phyloP scores from a whole-genome alignment of 305 asterid species.

The Nicotiana rustica region DNA sequence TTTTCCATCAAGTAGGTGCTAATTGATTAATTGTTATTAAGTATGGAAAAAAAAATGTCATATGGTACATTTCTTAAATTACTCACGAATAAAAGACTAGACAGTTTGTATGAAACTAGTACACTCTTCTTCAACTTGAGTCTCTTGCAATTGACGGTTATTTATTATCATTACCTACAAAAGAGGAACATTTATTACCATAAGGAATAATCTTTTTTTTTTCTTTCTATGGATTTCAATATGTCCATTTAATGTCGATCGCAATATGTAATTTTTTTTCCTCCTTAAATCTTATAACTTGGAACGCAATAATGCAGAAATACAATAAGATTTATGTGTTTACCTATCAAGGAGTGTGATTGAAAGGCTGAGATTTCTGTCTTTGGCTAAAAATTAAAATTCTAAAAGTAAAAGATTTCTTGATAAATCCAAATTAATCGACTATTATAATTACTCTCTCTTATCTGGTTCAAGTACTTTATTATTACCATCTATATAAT shows the following conservation, averaged over 20 bases:
- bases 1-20: constrained; percentile 39
- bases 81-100: constrained; percentile 10
- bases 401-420: too few relatives aligned
- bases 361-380: too few relatives aligned
- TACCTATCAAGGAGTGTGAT: too few relatives aligned
- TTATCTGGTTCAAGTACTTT: not conserved
- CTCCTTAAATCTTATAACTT: not conserved
- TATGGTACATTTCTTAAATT: constrained; percentile 28
- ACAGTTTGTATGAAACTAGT: not conserved
- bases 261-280: not conserved
- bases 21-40: constrained; percentile 20
- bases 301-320: not conserved
- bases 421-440: too few relatives aligned
- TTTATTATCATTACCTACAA: constrained; percentile 30
- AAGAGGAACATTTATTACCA: constrained; percentile 14
- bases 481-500: not conserved
- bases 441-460: too few relatives aligned
- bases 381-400: too few relatives aligned
- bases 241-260: not conserved
- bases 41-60: not conserved
- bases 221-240: not conserved
- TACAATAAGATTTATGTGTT: not conserved
- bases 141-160: not conserved
- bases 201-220: constrained; percentile 2
- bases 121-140: not conserved